phyloP scores from a whole-genome alignment of 2,329 filamentous ascomycete genomes.

The Sporothrix dimorphospora region DNA sequence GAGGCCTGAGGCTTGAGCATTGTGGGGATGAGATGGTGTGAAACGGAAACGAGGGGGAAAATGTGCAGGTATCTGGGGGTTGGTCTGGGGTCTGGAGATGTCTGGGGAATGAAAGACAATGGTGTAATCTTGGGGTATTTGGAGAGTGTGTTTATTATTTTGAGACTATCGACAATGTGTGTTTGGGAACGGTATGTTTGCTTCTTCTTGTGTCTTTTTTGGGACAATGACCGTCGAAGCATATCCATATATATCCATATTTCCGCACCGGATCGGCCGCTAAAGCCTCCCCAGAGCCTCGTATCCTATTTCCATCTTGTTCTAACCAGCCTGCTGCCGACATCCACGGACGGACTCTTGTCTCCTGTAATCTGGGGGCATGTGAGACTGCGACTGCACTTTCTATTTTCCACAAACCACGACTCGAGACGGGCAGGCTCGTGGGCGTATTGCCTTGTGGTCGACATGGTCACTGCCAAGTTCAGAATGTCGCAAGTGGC shows the following conservation, averaged over 20 bases:
- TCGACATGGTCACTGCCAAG: too few species aligned
- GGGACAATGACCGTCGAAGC: not conserved
- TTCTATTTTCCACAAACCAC: conserved; percentile 12
- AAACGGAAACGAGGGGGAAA: too few species aligned
- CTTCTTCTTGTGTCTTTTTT: not conserved
- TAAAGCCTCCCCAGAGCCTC: not conserved
- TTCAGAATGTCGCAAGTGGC: too few species aligned
- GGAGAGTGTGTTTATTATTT: not conserved
- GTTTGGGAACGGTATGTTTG: conserved; percentile 1
- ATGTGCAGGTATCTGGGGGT: not conserved
- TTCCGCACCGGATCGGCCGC: not conserved
- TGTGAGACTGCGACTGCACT: not conserved
- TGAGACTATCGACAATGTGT: not conserved
- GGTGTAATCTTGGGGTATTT: not conserved
- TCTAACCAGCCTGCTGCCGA: not conserved
- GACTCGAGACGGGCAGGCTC: too few species aligned
- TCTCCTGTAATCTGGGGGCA: not conserved
- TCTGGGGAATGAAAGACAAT: too few species aligned
- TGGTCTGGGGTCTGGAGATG: not conserved
- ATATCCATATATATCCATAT: not conserved
- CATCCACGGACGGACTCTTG: not conserved
- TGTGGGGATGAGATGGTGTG: not conserved
- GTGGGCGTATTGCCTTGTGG: too few species aligned
- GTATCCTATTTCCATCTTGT: not conserved
- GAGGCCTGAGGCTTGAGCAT: conserved; percentile 1